phyloP scores from a whole-genome alignment of 1,139 yeast genomes.

The Sugiyamaella paludigena region DNA sequence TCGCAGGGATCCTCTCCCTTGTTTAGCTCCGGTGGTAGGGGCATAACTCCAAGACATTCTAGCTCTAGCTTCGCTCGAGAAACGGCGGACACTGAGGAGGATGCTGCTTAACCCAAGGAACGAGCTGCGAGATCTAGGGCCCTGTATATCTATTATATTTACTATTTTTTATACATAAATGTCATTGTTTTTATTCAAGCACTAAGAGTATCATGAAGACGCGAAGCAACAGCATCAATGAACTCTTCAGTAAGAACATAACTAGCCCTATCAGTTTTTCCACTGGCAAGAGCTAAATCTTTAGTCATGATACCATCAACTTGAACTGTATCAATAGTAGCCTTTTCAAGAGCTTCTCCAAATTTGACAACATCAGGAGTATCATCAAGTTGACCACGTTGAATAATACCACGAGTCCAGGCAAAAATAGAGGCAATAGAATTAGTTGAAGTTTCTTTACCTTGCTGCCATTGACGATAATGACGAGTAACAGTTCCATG shows the following conservation, averaged over 20 bases:
- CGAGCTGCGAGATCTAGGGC: no score
- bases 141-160: no score
- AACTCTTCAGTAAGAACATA: constrained; percentile 91
- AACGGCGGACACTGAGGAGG: no score
- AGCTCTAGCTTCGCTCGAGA: no score
- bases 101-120: no score
- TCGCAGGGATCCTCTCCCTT: no score
- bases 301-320: constrained; percentile 90
- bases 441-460: constrained; percentile 96
- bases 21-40: no score
- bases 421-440: constrained; percentile 98
- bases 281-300: constrained; percentile 86
- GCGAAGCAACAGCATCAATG: constrained; percentile 71
- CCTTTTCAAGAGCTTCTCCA: constrained; percentile 73
- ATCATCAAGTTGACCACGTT: constrained; percentile 83
- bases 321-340: constrained; percentile 82
- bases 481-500: constrained; percentile 98
- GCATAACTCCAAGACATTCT: no score
- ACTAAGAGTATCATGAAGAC: constrained; percentile 39
- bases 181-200: neutral
- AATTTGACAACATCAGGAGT: constrained; percentile 82
- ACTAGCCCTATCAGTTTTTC: constrained; percentile 66
- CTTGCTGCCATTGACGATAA: constrained; percentile 90
- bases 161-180: no score
- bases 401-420: constrained; percentile 89